Conservation (phyloP, 2,329 filamentous ascomycete species). For the Talaromyces sp. region DNA sequence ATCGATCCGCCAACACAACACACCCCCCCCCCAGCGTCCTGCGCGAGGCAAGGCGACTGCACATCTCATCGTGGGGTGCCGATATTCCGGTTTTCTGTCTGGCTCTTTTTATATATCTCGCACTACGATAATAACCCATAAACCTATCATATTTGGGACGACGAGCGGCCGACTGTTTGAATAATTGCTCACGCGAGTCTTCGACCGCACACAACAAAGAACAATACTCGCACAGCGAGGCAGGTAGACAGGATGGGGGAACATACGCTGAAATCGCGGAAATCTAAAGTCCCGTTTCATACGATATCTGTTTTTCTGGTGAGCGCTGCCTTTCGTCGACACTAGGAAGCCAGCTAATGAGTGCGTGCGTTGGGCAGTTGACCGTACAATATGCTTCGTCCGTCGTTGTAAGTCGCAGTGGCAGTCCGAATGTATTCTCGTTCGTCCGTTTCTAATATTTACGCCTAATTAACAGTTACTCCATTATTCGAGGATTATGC, state of each 20-base stretch:
- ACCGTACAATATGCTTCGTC: slow-evolving; percentile 40
- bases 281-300: background rate
- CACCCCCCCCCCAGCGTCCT: background rate
- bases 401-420: slow-evolving; percentile 37
- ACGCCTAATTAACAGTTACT: slow-evolving; percentile 58
- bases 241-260: background rate
- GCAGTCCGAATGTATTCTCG: background rate
- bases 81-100: background rate
- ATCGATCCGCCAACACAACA: background rate
- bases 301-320: slow-evolving; percentile 33
- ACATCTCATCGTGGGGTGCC: background rate
- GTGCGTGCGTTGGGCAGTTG: slow-evolving; percentile 24
- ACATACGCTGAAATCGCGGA: background rate
- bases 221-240: background rate
- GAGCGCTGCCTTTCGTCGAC: slow-evolving; percentile 14
- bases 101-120: background rate
- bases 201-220: background rate
- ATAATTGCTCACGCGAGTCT: background rate
- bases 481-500: slow-evolving; percentile 94
- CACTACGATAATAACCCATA: background rate
- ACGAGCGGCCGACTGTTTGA: background rate
- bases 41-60: background rate
- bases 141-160: background rate
- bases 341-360: background rate
- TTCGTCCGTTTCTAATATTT: slow-evolving; percentile 11